Evolutionary conservation across 2,329 filamentous ascomycete species (phyloP), one percentile per base, ranked within the genome.

Genomic region (Talaromyces sp.): DNA sequence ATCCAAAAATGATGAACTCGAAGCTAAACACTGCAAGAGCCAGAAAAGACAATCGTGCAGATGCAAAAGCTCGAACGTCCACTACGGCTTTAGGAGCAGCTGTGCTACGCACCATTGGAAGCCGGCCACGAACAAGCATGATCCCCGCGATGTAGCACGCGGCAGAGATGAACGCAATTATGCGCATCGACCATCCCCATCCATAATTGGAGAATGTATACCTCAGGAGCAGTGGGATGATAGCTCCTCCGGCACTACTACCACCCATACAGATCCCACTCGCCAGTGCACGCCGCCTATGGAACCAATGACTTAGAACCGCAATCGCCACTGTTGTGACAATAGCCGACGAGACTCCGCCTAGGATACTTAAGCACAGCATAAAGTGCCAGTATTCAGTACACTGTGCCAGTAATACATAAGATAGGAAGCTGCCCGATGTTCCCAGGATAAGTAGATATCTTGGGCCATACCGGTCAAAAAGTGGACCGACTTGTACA

Each of bases 1-100:
- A 74, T 12, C 78, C 79, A 48, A 81, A 82, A 14, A 81, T 73
- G 41, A 78, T 77, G 54, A 81, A 78, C 53, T 82, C 80, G 21
- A 82, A 75, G 1, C 75, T 70, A 60, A 81, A 80, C 9, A 81
- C 71, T 0, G 74, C 74, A 4, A 73, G 65, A 0, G 77, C 74
- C 3, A 81, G 67, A 35, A 81, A 75, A 1, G 69, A 72, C 27
- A 81, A 76, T 0, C 77, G 72, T 2, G 72, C 69, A 3, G 76
- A 75, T 2, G 65, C 67, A 59, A 81, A 80, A 0, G 78, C 74
- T 0, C 64, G 61, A 27, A 81, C 67, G 52, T 79, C 79, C 27
- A 81, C 64, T 5, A 69, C 71, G 0, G 69, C 67, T 65, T 67
- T 57, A 58, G 48, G 48, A 52, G 48, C 26, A 3, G 43, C 29